These are phyloP conservation scores for Penicillium pancosmium DNA, from an alignment of 495 filamentous ascomycete species.

Conservation along the genomic window DNA sequence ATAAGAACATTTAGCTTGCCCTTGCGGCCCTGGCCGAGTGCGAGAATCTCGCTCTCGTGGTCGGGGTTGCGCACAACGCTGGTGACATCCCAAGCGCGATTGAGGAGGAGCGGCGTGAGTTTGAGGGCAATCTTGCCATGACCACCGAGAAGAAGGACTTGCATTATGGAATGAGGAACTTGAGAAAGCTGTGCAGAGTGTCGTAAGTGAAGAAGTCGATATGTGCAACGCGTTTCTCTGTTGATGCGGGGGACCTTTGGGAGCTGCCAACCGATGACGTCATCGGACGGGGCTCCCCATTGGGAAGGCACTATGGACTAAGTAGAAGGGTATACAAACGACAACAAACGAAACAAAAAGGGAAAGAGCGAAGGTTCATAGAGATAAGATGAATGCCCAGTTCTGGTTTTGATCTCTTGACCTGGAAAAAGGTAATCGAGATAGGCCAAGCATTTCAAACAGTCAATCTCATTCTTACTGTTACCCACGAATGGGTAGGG, in stretches of 20 bases:
- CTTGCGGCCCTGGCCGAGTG: conserved; percentile 53
- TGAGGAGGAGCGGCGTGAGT: conserved; percentile 75
- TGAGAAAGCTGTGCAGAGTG: background rate
- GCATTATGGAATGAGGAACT: conserved; percentile 32
- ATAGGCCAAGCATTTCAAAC: too few species aligned
- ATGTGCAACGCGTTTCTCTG: background rate
- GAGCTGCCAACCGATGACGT: background rate
- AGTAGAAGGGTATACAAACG: background rate
- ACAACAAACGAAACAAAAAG: too few species aligned
- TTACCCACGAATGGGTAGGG: too few species aligned
- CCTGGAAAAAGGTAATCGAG: too few species aligned
- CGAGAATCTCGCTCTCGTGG: conserved; percentile 65
- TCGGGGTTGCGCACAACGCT: conserved; percentile 73
- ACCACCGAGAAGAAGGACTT: conserved; percentile 77
- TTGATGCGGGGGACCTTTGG: background rate
- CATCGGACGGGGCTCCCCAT: background rate
- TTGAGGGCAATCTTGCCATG: conserved; percentile 78
- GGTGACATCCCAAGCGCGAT: conserved; percentile 72
- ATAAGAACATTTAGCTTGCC: conserved; percentile 64
- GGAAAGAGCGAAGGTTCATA: too few species aligned
- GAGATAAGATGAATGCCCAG: too few species aligned
- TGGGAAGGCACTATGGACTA: background rate
- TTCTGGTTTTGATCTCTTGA: too few species aligned
- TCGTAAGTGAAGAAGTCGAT: background rate
- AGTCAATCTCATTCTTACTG: too few species aligned